Conservation (phyloP, 1,139 yeast species). For the Geotrichum aggregatum region DNA sequence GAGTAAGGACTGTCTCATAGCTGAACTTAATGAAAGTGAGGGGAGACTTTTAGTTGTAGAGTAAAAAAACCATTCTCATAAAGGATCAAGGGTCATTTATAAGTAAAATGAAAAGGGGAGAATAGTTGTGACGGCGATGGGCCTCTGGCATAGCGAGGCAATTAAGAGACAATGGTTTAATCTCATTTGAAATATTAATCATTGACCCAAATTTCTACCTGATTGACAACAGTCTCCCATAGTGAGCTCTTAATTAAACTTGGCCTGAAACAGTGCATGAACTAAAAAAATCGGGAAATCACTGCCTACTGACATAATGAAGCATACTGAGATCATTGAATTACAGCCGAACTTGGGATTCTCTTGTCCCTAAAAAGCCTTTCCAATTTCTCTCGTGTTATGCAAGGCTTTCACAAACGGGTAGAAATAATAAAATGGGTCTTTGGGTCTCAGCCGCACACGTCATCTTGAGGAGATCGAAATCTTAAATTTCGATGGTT, state of each 20-base stretch:
- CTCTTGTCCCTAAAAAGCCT: background rate
- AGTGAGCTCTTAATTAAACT: constrained; percentile 6
- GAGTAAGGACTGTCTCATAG: constrained; percentile 17
- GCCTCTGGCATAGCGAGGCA: background rate
- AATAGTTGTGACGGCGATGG: background rate
- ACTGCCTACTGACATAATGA: background rate
- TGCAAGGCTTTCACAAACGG: background rate
- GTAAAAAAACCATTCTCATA: background rate
- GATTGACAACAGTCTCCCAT: background rate
- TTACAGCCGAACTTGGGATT: constrained; percentile 1
- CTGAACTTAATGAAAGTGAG: constrained; percentile 14
- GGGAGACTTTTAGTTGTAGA: constrained; percentile 6
- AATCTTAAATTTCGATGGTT: too few relatives aligned
- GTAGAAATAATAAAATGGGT: background rate
- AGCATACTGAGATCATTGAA: background rate
- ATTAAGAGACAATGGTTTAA: background rate
- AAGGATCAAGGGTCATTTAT: constrained; percentile 2
- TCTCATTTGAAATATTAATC: constrained; percentile 5
- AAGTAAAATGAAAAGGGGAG: background rate
- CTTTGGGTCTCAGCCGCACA: too few relatives aligned
- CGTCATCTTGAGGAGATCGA: too few relatives aligned
- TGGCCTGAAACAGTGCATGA: constrained; percentile 8
- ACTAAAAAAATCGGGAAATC: background rate
- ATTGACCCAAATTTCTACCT: background rate
- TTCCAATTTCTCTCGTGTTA: background rate